Evolutionary conservation across 192 early-diverging fungal genomes (phyloP).

Genomic region (Backusella morwellensis): DNA sequence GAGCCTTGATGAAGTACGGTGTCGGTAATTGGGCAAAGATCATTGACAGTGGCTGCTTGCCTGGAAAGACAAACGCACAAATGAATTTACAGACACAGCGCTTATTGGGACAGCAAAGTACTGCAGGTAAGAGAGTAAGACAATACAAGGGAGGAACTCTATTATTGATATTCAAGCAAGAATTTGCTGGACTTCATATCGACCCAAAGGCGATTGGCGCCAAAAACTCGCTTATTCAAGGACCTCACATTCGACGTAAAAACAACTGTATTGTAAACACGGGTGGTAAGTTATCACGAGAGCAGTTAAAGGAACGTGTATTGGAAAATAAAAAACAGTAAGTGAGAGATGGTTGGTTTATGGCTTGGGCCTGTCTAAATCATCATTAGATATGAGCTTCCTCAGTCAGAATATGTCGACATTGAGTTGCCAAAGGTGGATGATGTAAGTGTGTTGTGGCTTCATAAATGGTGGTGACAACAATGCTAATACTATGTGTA

Average conservation of each 20-base stretch:
- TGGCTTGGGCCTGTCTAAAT: background rate
- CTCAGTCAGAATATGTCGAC: constrained; percentile 62
- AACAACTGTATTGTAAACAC: constrained; percentile 95
- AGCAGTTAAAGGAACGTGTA: constrained; percentile 69
- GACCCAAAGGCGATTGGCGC: constrained; percentile 85
- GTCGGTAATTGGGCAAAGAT: constrained; percentile 97
- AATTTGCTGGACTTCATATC: constrained; percentile 92
- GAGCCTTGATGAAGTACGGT: constrained; percentile 86
- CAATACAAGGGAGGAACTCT: background rate
- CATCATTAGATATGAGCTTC: constrained; percentile 60
- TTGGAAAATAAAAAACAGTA: constrained; percentile 76
- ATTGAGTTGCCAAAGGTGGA: constrained; percentile 74
- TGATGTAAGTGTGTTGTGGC: constrained; percentile 51
- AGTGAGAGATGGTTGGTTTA: background rate
- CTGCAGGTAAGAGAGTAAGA: constrained; percentile 59
- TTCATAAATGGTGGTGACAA: background rate
- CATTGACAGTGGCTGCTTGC: constrained; percentile 83
- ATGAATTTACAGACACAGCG: constrained; percentile 95
- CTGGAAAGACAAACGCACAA: constrained; percentile 96
- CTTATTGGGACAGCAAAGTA: constrained; percentile 94
- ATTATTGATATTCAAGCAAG: constrained; percentile 31
- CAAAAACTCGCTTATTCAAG: constrained; percentile 81
- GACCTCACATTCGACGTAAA: constrained; percentile 84
- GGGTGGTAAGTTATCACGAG: constrained; percentile 65
- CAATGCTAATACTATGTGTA: constrained; percentile 9